Conservation (phyloP, 352 stramenopile genomes). For the Thalassiosira tumida region DNA sequence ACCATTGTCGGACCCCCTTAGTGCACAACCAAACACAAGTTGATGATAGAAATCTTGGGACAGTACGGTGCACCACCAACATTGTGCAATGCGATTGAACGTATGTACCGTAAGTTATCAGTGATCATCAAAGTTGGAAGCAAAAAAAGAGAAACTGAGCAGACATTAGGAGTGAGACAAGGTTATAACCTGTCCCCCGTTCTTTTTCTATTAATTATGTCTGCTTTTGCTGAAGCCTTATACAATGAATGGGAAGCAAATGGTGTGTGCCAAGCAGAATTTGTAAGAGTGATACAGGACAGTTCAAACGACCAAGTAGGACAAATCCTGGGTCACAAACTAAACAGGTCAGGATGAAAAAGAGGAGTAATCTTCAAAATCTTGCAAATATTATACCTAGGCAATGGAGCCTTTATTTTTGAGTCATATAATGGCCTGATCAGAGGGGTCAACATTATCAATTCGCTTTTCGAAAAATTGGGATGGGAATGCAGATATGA, state of each 20-base stretch:
- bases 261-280: background rate
- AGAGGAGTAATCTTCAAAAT: background rate
- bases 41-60: constrained; percentile 54
- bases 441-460: background rate
- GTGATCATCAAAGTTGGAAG: no score
- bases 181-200: constrained; percentile 69
- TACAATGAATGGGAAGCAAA: constrained; percentile 11
- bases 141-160: constrained; percentile 31
- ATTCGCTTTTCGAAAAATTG: no score
- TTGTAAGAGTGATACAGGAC: background rate
- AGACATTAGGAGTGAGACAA: constrained; percentile 69
- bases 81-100: constrained; percentile 34
- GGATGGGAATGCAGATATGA: background rate
- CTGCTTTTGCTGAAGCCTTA: constrained; percentile 38
- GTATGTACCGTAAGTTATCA: constrained; percentile 49
- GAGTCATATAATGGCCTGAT: background rate
- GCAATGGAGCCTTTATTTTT: constrained; percentile 38
- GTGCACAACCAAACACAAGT: constrained; percentile 67
- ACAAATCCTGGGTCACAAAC: constrained; percentile 9
- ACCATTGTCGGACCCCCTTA: no score
- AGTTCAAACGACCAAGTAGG: background rate
- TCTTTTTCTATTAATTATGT: constrained; percentile 71
- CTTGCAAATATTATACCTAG: constrained; percentile 21
- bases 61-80: constrained; percentile 53
- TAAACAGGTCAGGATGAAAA: background rate